Evolutionary conservation across 495 filamentous ascomycete genomes (phyloP).

Genomic region (Penicillium psychrofluorescens): DNA sequence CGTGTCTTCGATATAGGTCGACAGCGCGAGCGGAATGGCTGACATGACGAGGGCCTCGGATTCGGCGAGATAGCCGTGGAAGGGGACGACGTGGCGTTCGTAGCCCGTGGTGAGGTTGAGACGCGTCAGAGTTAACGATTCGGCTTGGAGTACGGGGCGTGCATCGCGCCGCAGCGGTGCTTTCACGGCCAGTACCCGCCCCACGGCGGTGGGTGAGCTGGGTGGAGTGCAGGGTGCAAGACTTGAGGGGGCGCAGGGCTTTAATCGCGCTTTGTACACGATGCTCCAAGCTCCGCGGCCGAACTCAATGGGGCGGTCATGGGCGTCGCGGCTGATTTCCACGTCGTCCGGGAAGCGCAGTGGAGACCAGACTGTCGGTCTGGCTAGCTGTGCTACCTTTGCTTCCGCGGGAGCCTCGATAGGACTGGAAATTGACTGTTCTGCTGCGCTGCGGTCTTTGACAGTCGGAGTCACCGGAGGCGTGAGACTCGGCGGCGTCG

Average conservation of each 20-base stretch:
- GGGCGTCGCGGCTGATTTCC: conserved; percentile 22
- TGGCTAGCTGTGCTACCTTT: neutral
- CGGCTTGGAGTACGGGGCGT: conserved; percentile 37
- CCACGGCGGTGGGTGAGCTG: conserved; percentile 31
- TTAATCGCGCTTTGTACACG: conserved; percentile 43
- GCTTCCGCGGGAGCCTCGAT: no score
- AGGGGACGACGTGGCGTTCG: conserved; percentile 41
- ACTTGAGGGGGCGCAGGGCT: conserved; percentile 1
- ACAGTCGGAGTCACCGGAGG: conserved; percentile 33
- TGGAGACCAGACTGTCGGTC: conserved; percentile 9
- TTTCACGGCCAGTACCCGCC: conserved; percentile 48
- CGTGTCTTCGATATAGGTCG: conserved; percentile 38
- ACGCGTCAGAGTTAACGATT: conserved; percentile 46
- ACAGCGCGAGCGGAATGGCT: conserved; percentile 43
- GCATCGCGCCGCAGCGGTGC: conserved; percentile 42
- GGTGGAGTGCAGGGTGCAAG: conserved; percentile 31
- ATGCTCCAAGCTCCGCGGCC: conserved; percentile 56
- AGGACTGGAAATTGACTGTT: conserved; percentile 3
- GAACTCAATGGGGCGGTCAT: conserved; percentile 31
- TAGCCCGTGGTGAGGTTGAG: conserved; percentile 29
- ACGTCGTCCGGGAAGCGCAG: conserved; percentile 28
- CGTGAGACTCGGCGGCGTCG: conserved; percentile 19
- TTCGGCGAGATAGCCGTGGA: conserved; percentile 46
- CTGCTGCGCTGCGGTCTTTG: conserved; percentile 7
- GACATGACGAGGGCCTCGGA: conserved; percentile 46